phyloP scores from a whole-genome alignment of 1,284 basidiomycete genomes.

The Cutaneotrichosporon sp. region DNA sequence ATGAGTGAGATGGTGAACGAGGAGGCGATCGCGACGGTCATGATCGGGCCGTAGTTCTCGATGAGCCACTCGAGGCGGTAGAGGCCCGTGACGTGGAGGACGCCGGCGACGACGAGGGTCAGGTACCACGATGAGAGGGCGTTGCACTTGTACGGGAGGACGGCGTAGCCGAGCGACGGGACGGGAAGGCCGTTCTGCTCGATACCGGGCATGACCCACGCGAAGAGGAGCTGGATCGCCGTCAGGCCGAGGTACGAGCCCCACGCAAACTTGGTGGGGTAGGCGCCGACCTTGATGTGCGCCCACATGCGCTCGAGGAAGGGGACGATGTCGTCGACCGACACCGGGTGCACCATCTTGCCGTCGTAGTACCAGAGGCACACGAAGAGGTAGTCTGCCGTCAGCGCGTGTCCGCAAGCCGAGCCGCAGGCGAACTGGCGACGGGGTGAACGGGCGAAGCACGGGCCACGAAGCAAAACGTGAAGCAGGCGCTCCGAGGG shows the following conservation, averaged over 20 bases:
- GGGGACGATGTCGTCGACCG: constrained; percentile 71
- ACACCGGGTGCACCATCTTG: constrained; percentile 71
- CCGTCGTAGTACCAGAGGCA: constrained; percentile 97
- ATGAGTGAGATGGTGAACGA: constrained; percentile 79
- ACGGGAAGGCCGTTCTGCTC: constrained; percentile 82
- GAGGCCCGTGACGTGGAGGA: constrained; percentile 75
- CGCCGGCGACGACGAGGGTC: constrained; percentile 74
- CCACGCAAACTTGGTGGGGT: constrained; percentile 83
- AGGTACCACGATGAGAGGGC: constrained; percentile 84
- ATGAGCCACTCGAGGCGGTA: constrained; percentile 95
- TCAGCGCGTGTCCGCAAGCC: no score
- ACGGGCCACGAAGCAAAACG: no score
- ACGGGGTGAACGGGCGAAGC: no score
- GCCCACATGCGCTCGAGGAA: constrained; percentile 81
- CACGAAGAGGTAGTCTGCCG: constrained; percentile 98
- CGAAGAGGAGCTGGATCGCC: constrained; percentile 85
- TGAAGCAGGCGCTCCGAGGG: no score
- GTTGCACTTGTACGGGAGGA: constrained; percentile 95
- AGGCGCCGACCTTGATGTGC: constrained; percentile 84
- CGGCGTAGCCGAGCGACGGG: constrained; percentile 86
- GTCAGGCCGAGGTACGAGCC: constrained; percentile 88
- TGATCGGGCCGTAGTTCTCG: constrained; percentile 93
- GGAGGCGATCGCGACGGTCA: constrained; percentile 93
- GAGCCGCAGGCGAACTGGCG: no score
- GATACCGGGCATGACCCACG: constrained; percentile 87